Evolutionary conservation across 2,329 filamentous ascomycete genomes (phyloP), one percentile per base, ranked within the genome.

Genomic region (Thelonectria rubi): DNA sequence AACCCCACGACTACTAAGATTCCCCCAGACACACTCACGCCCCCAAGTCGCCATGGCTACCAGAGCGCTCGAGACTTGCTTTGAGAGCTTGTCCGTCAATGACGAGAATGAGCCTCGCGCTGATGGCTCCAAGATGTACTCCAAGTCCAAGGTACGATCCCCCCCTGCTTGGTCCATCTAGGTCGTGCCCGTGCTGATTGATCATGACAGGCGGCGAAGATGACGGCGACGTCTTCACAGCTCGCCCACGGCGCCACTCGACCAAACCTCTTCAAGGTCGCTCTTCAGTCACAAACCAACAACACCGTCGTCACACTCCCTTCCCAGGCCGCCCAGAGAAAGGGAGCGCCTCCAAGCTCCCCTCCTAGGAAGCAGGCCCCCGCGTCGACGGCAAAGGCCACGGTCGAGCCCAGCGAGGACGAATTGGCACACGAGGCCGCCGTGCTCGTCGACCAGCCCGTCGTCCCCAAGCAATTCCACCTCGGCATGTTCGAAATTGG

Each of bases 401-500:
- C 80, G 34, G 83, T 86, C 26, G 89, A 91, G 65, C 63, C 77
- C 26, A 75, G 64, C 18, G 76, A 76, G 48, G 86, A 89, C 67
- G 81, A 82, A 46, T 82, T 82, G 66, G 82, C 88, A 66, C 80
- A 82, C 46, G 83, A 83, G 66, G 82, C 83, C 21, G 75, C 79
- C 47, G 74, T 81, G 9, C 76, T 89, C 56, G 80, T 84, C 60
- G 83, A 89, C 49, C 86, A 89, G 72, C 84, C 87, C 39, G 72
- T 76, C 65, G 59, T 80, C 18, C 84, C 84, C 45, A 88, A 87
- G 69, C 78, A 93, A 69, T 94, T 94, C 78, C 92, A 97, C 74
- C 86, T 97, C 4, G 91, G 92, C 78, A 96, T 96, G 92, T 97
- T 97, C 76, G 93, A 97, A 77, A 97, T 96, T 66, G 92, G 92